A percentile compares a stretch with the other conserved stretches of the same genome.
These are phyloP conservation scores for Suillus paluster DNA, from an alignment of 768 basidiomycete species.

Conservation along the genomic window DNA sequence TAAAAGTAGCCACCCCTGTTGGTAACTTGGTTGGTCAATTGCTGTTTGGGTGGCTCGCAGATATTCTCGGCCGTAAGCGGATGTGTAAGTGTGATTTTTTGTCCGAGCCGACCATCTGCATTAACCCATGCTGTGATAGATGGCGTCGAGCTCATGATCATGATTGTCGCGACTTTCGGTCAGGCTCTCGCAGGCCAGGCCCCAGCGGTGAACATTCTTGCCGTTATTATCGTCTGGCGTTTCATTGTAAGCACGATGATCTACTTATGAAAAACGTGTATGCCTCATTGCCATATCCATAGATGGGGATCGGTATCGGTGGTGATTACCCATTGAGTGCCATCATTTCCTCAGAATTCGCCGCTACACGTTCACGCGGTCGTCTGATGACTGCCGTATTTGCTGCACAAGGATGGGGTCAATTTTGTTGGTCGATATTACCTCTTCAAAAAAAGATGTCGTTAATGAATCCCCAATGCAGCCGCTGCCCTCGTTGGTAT, in stretches of 20 bases:
- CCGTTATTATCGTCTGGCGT: slow-evolving; percentile 82
- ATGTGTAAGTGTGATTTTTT: slow-evolving; percentile 62
- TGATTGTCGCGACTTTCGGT: slow-evolving; percentile 78
- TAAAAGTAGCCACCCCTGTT: slow-evolving; percentile 79
- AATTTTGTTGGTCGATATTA: slow-evolving; percentile 53
- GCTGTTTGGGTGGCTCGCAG: slow-evolving; percentile 82
- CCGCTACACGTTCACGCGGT: slow-evolving; percentile 75
- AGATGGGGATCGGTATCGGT: slow-evolving; percentile 87
- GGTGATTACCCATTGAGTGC: slow-evolving; percentile 89
- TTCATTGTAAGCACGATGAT: slow-evolving; percentile 54
- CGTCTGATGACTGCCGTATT: slow-evolving; percentile 92
- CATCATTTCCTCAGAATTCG: slow-evolving; percentile 89
- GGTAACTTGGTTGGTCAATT: slow-evolving; percentile 79
- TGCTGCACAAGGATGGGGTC: slow-evolving; percentile 86
- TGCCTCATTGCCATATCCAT: not conserved
- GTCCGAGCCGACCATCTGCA: not conserved
- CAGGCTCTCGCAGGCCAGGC: slow-evolving; percentile 76
- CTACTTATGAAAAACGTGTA: not conserved
- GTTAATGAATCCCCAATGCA: slow-evolving; percentile 22
- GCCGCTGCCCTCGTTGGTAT: slow-evolving; percentile 70
- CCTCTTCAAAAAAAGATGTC: not conserved
- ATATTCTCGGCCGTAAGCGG: slow-evolving; percentile 75
- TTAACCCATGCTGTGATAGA: slow-evolving; percentile 32
- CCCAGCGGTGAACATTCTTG: slow-evolving; percentile 72
- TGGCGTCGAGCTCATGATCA: slow-evolving; percentile 70